Evolutionary conservation across 2,329 filamentous ascomycete species (phyloP).

Genomic region (Cylindrodendrum hubeiense): DNA sequence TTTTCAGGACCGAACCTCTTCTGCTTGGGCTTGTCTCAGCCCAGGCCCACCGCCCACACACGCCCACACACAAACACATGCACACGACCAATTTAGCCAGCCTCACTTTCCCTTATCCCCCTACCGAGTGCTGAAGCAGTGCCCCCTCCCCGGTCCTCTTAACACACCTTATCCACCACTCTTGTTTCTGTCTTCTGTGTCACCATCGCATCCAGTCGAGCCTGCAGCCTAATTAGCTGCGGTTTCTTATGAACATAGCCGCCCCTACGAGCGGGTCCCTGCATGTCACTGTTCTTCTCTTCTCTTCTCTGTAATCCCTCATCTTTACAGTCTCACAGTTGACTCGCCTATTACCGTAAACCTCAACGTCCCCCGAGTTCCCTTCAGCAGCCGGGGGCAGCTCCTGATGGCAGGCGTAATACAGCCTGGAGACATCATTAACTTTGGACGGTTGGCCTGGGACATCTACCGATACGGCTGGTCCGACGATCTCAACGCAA

Average conservation of each 20-base stretch:
- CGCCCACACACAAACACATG: conserved; percentile 7
- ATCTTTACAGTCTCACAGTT: neutral
- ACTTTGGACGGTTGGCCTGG: conserved; percentile 48
- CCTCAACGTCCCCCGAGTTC: conserved; percentile 1
- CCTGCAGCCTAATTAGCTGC: conserved; percentile 16
- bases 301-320: conserved; percentile 18
- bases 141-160: conserved; percentile 19
- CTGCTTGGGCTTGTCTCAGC: conserved; percentile 33
- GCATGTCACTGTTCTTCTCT: conserved; percentile 16
- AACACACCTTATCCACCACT: conserved; percentile 18
- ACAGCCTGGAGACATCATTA: conserved; percentile 49
- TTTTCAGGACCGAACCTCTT: conserved; percentile 14
- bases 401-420: conserved; percentile 41
- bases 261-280: conserved; percentile 15
- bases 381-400: conserved; percentile 16
- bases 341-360: neutral
- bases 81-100: conserved; percentile 4
- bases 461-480: conserved; percentile 49
- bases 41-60: conserved; percentile 25
- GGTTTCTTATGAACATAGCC: conserved; percentile 25
- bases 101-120: conserved; percentile 22
- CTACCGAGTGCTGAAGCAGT: conserved; percentile 6
- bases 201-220: conserved; percentile 3
- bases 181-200: conserved; percentile 10
- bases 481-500: conserved; percentile 49